phyloP scores from a whole-genome alignment of 495 filamentous ascomycete genomes.

The Venustampulla echinocandica region DNA sequence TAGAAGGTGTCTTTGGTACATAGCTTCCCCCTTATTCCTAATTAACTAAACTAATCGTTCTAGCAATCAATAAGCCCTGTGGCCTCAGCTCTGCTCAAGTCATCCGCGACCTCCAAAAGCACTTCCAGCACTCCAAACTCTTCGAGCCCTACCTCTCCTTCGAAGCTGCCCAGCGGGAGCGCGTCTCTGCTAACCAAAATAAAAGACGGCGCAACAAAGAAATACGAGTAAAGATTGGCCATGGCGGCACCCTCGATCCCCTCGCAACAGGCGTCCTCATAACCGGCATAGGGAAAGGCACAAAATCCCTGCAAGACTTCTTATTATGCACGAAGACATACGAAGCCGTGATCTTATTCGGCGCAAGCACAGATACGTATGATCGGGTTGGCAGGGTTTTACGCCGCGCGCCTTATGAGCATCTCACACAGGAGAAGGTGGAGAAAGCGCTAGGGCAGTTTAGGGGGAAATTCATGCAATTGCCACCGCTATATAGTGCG shows the following conservation, averaged over 20 bases:
- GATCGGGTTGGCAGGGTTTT: conserved; percentile 78
- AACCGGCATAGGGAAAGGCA: conserved; percentile 77
- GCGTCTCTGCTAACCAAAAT: conserved; percentile 46
- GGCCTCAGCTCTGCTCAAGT: conserved; percentile 79
- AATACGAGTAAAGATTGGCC: conserved; percentile 82
- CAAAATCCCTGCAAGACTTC: conserved; percentile 69
- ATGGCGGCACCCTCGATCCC: conserved; percentile 93
- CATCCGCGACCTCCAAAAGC: conserved; percentile 68
- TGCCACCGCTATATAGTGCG: conserved; percentile 86
- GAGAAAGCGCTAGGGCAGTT: conserved; percentile 70
- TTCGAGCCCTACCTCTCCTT: conserved; percentile 66
- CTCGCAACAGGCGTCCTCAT: conserved; percentile 89
- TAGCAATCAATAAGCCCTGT: conserved; percentile 88
- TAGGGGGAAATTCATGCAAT: conserved; percentile 81
- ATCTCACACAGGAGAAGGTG: conserved; percentile 68
- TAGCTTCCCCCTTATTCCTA: background rate
- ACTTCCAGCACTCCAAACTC: conserved; percentile 70
- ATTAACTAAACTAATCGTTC: background rate
- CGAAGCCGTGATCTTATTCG: conserved; percentile 81
- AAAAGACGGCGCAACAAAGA: conserved; percentile 43
- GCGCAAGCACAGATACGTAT: conserved; percentile 87
- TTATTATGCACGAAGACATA: conserved; percentile 87
- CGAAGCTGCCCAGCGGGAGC: conserved; percentile 42
- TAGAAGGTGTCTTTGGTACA: conserved; percentile 70
- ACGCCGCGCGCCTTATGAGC: conserved; percentile 58